Evolutionary conservation across 2,329 filamentous ascomycete species (phyloP), one percentile per base, ranked within the genome.

Genomic region (Fusarium albidum): DNA sequence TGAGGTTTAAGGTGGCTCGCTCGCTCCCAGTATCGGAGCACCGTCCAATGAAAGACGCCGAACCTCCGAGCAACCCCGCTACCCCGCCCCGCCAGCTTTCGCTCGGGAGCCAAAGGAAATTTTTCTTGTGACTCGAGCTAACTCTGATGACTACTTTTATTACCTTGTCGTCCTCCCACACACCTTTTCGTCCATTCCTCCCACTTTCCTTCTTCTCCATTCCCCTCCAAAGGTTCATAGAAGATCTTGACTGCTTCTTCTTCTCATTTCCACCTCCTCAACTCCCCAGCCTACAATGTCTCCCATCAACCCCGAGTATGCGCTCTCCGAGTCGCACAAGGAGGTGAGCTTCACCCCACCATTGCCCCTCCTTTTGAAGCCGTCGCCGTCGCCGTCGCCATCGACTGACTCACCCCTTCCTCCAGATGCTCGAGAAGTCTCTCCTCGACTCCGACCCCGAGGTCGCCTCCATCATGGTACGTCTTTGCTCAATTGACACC

Each of bases 391-490:
- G 15, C n/a, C 6, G 43, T 57, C 18, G n/a, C 26, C 34, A 44
- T 51, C 21, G 15, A 41, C 48, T 67, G 50, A 57, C 54, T 55
- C 49, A 63, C 40, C 21, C 41, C 26, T 59, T 8, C 43, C 28
- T 59, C 33, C 51, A 96, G 92, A 88, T 98, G 86, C 91, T 99
- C 82, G 91, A 98, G 86, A 95, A 91, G 82, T 90, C 91, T 75
- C 87, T 99, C 69, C 80, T 94, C 70, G 91, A 96, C 69, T 88
- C 89, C 51, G 95, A 99, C 77, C 89, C 92, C 52, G 93, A 98
- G 84, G 91, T 99, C 71, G 92, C 92, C 65, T 83, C 90, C 80
- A 96, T 99, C 79, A 98, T 99, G 93, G 91, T 96, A 83, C 63
- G 85, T 75, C 38, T 52, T 52, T 47, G 13, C 28, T 33, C 32